A percentile compares a stretch with the other conserved stretches of the same genome.
Conservation (phyloP, 2,329 filamentous ascomycete genomes). For the Neonectria sp. region DNA sequence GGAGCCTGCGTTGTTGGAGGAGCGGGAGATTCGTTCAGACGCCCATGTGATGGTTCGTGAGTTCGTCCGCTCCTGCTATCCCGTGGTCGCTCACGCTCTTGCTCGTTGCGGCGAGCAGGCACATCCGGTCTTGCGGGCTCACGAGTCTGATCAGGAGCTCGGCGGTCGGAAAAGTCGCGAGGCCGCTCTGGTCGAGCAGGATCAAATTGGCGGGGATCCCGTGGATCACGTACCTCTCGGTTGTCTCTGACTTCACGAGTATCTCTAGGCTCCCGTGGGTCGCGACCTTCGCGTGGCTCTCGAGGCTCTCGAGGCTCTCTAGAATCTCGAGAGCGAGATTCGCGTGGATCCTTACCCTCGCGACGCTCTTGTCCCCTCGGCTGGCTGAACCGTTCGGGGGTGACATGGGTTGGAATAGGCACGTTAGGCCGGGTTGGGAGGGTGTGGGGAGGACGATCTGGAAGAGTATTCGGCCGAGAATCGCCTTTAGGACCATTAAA, state of each 20-base stretch:
- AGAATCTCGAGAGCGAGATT: constrained; percentile 52
- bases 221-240: constrained; percentile 54
- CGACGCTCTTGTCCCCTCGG: constrained; percentile 58
- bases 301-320: constrained; percentile 46
- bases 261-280: constrained; percentile 56
- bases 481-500: constrained; percentile 47
- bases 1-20: constrained; percentile 47
- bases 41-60: constrained; percentile 46
- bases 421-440: constrained; percentile 73
- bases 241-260: constrained; percentile 57
- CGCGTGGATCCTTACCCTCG: constrained; percentile 55
- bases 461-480: constrained; percentile 53
- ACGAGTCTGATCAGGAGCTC: constrained; percentile 54
- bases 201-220: constrained; percentile 57
- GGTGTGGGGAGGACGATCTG: constrained; percentile 55
- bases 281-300: constrained; percentile 46
- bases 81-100: constrained; percentile 60
- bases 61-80: constrained; percentile 47
- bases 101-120: constrained; percentile 56
- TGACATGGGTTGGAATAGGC: constrained; percentile 65
- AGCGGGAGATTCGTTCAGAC: constrained; percentile 48
- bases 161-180: constrained; percentile 62
- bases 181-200: constrained; percentile 57
- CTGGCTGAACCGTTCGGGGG: constrained; percentile 62
- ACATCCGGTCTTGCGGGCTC: constrained; percentile 48